phyloP scores from a whole-genome alignment of 306 rosid genomes.

The Trifolium dubium region DNA sequence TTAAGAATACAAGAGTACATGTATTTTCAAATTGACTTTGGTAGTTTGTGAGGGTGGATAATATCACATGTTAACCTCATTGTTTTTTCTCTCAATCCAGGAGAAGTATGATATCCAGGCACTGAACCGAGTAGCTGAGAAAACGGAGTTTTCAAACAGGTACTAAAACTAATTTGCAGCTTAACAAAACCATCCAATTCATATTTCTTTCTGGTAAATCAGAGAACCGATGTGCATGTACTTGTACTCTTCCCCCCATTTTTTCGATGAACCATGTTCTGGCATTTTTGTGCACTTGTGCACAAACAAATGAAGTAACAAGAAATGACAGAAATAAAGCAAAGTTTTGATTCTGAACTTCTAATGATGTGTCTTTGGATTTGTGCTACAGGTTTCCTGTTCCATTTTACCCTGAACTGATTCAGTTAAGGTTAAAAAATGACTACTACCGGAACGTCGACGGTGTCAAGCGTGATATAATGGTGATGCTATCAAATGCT shows the following conservation, averaged over 20 bases:
- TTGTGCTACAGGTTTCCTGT: constrained; percentile 67
- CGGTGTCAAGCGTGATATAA: constrained; percentile 72
- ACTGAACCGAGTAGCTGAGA: constrained; percentile 62
- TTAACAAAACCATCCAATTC: constrained; percentile 14
- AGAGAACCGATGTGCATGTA: constrained; percentile 15
- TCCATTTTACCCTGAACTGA: constrained; percentile 70
- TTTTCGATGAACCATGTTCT: constrained; percentile 7
- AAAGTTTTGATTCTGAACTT: constrained; percentile 2
- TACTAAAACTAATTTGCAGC: constrained; percentile 42
- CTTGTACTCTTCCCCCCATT: neutral
- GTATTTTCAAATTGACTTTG: constrained; percentile 3
- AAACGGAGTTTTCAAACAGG: constrained; percentile 73
- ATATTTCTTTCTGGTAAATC: constrained; percentile 28
- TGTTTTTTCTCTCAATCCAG: constrained; percentile 47
- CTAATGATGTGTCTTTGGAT: constrained; percentile 35
- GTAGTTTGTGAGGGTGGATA: constrained; percentile 12
- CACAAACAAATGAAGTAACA: neutral
- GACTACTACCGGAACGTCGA: constrained; percentile 76
- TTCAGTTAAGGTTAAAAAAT: constrained; percentile 60
- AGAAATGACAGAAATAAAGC: constrained; percentile 4
- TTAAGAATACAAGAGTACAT: constrained; percentile 19
- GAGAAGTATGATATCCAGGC: constrained; percentile 52
- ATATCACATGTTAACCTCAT: constrained; percentile 33
- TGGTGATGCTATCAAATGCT: constrained; percentile 63
- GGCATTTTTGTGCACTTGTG: constrained; percentile 12